Evolutionary conservation across 1,284 basidiomycete genomes (phyloP), one percentile per base, ranked within the genome.

Genomic region (Waitea zeae): DNA sequence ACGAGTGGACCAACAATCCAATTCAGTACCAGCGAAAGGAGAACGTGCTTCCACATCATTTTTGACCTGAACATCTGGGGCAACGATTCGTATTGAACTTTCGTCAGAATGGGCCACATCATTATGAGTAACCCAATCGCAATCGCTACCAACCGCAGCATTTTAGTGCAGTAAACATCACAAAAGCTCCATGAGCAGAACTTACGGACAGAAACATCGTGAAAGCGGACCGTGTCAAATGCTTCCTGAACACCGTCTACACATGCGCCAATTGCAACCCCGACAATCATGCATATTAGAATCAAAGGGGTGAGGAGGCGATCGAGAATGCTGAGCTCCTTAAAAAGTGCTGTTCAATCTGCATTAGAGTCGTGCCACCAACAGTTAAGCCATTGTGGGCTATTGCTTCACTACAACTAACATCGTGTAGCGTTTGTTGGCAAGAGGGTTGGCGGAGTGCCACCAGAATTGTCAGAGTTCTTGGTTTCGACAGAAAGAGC

Each of bases 91-190:
- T 83, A 89, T 47, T 80, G 74, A 7, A 87, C 77, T 56, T 80
- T 80, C 29, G 78, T 73, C 33, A 78, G 64, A 29, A 80, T 70
- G 1, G 86, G 87, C 78, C 82, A 89, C 79, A 90, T 92, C 87
- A 92, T 90, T 36, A 87, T 60, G 17, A 89, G 67, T 38, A 82
- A 67, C 2, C 80, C 82, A 27, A 83, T 59, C 1, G 74, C 72
- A 36, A 86, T 81, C 0, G 80, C 80, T 84, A 41, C 26, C 12
- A n/a, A n/a, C n/a, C n/a, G n/a, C n/a, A n/a, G n/a, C n/a, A n/a
- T n/a, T n/a, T n/a, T n/a, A n/a, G n/a, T n/a, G n/a, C n/a, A n/a
- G n/a, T 19, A 37, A 3, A 20, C 31, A 33, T n/a, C n/a, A n/a
- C n/a, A n/a, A n/a, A n/a, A n/a, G n/a, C n/a, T n/a, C n/a, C n/a